phyloP scores from a whole-genome alignment of 169 alveolate species.

The Eimeria falciformis region DNA sequence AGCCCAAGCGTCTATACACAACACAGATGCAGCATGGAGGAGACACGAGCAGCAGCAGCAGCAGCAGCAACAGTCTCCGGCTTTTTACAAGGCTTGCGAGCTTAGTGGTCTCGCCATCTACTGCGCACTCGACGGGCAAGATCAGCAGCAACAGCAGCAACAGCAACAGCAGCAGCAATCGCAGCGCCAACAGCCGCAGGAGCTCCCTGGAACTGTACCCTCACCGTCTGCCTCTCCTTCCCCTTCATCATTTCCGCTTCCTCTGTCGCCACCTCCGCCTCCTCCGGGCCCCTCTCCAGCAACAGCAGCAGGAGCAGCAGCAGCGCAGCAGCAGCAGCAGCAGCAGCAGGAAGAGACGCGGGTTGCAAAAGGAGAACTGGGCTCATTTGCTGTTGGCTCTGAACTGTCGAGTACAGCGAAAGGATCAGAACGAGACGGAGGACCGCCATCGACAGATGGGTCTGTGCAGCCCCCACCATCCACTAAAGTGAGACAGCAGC shows the following conservation, averaged over 20 bases:
- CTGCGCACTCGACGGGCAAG: slow-evolving; percentile 53
- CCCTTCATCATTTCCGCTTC: slow-evolving; percentile 20
- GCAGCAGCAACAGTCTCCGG: slow-evolving; percentile 17
- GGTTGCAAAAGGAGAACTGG: too few relatives aligned
- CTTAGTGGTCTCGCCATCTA: slow-evolving; percentile 71
- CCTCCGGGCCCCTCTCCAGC: slow-evolving; percentile 15
- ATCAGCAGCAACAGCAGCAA: background rate
- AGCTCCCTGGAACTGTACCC: background rate
- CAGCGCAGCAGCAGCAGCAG: slow-evolving; percentile 44
- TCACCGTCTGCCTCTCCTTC: slow-evolving; percentile 11
- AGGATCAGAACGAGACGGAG: background rate
- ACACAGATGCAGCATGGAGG: slow-evolving; percentile 74
- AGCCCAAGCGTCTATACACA: slow-evolving; percentile 62
- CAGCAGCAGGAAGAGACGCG: background rate
- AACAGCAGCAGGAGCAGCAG: slow-evolving; percentile 38
- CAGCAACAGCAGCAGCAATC: background rate
- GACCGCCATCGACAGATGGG: background rate
- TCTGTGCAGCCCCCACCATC: too few relatives aligned
- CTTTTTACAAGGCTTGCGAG: slow-evolving; percentile 71
- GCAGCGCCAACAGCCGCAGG: slow-evolving; percentile 42
- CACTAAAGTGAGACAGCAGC: too few relatives aligned
- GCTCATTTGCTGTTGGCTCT: too few relatives aligned
- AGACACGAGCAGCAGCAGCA: background rate
- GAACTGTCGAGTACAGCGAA: too few relatives aligned
- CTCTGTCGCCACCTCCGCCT: background rate